Evolutionary conservation across 2,329 filamentous ascomycete genomes (phyloP).

Genomic region (Metarhizium anisopliae): DNA sequence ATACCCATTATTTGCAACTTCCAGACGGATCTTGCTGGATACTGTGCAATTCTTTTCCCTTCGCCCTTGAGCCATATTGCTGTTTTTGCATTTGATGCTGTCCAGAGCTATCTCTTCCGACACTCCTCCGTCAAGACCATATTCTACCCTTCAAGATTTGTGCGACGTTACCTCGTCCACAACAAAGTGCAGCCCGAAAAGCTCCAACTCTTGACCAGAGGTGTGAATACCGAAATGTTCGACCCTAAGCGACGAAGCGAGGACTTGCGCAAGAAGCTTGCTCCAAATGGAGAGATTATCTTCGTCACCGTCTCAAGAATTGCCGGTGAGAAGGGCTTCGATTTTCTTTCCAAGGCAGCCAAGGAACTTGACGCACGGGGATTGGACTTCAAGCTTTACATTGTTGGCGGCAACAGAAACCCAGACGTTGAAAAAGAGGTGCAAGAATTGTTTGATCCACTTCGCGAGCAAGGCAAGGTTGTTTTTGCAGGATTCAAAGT

Average conservation of each 20-base stretch:
- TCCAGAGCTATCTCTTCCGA: slow-evolving; percentile 59
- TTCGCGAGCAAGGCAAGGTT: slow-evolving; percentile 42
- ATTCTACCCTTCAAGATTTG: slow-evolving; percentile 59
- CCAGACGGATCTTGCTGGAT: slow-evolving; percentile 62
- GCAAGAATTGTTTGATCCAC: slow-evolving; percentile 45
- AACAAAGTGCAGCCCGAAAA: slow-evolving; percentile 47
- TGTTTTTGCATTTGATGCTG: slow-evolving; percentile 50
- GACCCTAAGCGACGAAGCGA: slow-evolving; percentile 43
- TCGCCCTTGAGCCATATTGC: slow-evolving; percentile 50
- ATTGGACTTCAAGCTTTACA: slow-evolving; percentile 53
- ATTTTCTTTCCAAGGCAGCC: slow-evolving; percentile 52
- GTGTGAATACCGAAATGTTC: slow-evolving; percentile 57
- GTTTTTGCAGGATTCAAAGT: slow-evolving; percentile 59
- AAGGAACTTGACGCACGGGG: slow-evolving; percentile 44
- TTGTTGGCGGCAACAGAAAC: slow-evolving; percentile 62
- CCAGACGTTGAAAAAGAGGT: slow-evolving; percentile 52
- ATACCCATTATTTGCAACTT: slow-evolving; percentile 60
- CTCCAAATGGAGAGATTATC: slow-evolving; percentile 54
- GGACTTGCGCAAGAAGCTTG: slow-evolving; percentile 42
- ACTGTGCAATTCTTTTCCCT: slow-evolving; percentile 61
- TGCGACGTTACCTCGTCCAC: slow-evolving; percentile 49
- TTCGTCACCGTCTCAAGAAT: slow-evolving; percentile 58
- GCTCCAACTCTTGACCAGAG: slow-evolving; percentile 52
- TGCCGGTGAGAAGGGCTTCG: slow-evolving; percentile 63
- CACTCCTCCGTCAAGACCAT: slow-evolving; percentile 53